Base-by-base conservation (phyloP, 305 asterid genomes). In the Fraxinus greggii region DNA sequence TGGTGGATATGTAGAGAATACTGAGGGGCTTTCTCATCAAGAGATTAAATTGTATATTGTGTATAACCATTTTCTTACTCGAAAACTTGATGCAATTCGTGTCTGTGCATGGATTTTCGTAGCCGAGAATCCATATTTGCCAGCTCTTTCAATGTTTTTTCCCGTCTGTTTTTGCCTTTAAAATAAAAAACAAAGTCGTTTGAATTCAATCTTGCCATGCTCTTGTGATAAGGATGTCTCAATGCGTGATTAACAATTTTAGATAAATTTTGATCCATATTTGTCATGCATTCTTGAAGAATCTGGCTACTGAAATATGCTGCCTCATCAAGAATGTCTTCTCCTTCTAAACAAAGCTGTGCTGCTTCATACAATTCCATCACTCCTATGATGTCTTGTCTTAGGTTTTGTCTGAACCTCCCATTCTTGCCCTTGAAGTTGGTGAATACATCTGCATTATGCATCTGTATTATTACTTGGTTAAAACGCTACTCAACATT, bases 311-410 rank as follows among this genome's bases (percentile, higher is more conserved):
- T 86, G 38, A 87, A 87, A 5, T 79, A 72, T 69, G 73, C 86
- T 54, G 90, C 82, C 70, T 85, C 86, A 12, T 89, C 90, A 65
- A 90, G 84, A 36, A 84, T 42, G 36, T 78, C 12, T 83, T 90
- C 92, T 76, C 88, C 93, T 80, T 83, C 86, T 10, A 89, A 23
- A 9, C 89, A 78, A 31, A 89, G 80, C 32, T 87, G 92, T 1
- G 91, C 40, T 5, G 92, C 93, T 80, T 90, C 92, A 84, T 86
- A 90, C 42, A 90, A 7, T 76, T 36, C 88, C 78, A 83, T 79
- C 83, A 87, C 40, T 38, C 87, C 88, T 51, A 70, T 79, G 1
- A 84, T 21, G 28, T 83, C 89, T 67, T 80, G 79, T 21, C 56
- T 83, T 36, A 77, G 9, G 1, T 40, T 59, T 28, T 24, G 65